Percentiles rank a stretch among this genome's conserved stretches.
phyloP scores from a whole-genome alignment of 768 basidiomycete genomes.

The Leccinum uliginosum region DNA sequence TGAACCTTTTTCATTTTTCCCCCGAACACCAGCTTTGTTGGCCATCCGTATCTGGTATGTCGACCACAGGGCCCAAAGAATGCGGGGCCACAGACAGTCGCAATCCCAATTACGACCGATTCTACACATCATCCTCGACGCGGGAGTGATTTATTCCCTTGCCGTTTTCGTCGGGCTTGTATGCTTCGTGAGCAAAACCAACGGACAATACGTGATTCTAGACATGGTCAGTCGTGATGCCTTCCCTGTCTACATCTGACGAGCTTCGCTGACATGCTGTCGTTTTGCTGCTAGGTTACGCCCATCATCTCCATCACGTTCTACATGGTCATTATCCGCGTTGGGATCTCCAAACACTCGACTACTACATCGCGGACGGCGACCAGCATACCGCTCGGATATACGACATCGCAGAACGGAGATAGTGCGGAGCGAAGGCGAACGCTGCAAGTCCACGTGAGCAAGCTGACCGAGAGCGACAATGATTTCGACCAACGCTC shows the following conservation, averaged over 20 bases:
- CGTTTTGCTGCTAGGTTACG: neutral
- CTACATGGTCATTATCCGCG: constrained; percentile 8
- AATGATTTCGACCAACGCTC: neutral
- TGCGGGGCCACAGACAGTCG: neutral
- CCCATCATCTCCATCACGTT: neutral
- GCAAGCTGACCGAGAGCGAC: neutral
- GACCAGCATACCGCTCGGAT: neutral
- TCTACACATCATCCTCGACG: neutral
- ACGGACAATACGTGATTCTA: too few relatives aligned
- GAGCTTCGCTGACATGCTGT: neutral
- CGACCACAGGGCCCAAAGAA: neutral
- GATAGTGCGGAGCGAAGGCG: neutral
- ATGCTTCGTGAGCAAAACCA: neutral
- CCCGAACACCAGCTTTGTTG: neutral
- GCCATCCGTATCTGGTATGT: neutral
- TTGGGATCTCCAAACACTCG: neutral
- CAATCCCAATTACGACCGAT: neutral
- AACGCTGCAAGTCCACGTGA: neutral
- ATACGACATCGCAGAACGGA: too few relatives aligned
- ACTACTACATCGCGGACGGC: neutral
- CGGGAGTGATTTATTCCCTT: constrained; percentile 1
- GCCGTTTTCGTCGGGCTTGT: neutral
- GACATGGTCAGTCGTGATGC: neutral
- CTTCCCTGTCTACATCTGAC: too few relatives aligned
- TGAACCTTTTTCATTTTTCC: neutral